These are phyloP conservation scores for Metschnikowia dekortorum DNA, from an alignment of 805 yeast genomes.

Conservation along the genomic window DNA sequence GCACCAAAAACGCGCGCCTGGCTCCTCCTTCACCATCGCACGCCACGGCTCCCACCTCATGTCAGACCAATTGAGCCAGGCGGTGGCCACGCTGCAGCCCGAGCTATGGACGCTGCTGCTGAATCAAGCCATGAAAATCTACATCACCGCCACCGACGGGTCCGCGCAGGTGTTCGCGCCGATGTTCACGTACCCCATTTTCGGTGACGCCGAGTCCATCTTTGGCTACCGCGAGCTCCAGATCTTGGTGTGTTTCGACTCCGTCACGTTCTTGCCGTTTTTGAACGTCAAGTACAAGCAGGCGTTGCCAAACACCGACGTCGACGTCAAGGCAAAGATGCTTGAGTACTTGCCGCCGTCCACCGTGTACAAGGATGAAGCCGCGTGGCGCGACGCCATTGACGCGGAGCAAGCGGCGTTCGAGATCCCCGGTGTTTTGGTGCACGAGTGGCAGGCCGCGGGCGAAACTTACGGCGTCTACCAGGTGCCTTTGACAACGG, in stretches of 20 bases:
- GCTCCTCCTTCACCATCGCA: too few species aligned
- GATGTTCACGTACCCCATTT: slow-evolving; percentile 84
- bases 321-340: slow-evolving; percentile 55
- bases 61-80: slow-evolving; percentile 3
- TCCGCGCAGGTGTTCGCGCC: slow-evolving; percentile 65
- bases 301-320: slow-evolving; percentile 52
- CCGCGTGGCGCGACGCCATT: slow-evolving; percentile 57
- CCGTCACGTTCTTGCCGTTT: slow-evolving; percentile 68
- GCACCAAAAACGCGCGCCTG: too few species aligned
- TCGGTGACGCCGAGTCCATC: slow-evolving; percentile 85
- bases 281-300: slow-evolving; percentile 53
- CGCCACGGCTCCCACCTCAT: not conserved
- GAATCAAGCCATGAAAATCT: slow-evolving; percentile 60
- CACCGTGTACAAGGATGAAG: slow-evolving; percentile 60
- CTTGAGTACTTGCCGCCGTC: slow-evolving; percentile 57
- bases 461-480: slow-evolving; percentile 48
- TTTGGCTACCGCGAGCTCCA: slow-evolving; percentile 75
- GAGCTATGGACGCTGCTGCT: slow-evolving; percentile 74
- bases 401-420: slow-evolving; percentile 44
- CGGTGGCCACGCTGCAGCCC: slow-evolving; percentile 42
- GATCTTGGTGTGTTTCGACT: slow-evolving; percentile 67
- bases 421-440: slow-evolving; percentile 37
- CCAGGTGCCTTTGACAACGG: slow-evolving; percentile 41
- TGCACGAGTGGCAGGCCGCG: slow-evolving; percentile 27
- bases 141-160: slow-evolving; percentile 51